These are phyloP conservation scores for Malus sylvestris DNA, from an alignment of 306 rosid species.

Conservation along the genomic window DNA sequence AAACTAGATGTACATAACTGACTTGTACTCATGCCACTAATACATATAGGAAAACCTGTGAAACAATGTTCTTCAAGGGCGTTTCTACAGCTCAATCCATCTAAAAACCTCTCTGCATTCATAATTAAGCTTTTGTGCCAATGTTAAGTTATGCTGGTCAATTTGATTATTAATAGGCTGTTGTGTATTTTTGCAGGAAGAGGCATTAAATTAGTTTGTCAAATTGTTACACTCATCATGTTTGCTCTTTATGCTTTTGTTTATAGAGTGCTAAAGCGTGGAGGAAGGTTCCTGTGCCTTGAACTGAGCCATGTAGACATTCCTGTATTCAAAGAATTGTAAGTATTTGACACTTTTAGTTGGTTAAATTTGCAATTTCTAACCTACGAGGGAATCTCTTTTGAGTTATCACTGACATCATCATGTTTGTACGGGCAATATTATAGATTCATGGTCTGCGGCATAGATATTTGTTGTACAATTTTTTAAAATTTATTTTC, in stretches of 20 bases:
- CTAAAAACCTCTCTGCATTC: neutral
- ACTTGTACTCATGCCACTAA: neutral
- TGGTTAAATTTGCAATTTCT: neutral
- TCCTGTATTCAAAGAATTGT: conserved; percentile 81
- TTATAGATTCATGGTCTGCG: neutral
- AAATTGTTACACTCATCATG: neutral
- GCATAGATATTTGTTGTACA: neutral
- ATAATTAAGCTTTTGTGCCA: neutral
- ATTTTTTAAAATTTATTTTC: neutral
- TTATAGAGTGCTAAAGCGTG: conserved; percentile 71
- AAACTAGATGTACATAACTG: neutral
- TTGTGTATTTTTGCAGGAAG: too few relatives aligned
- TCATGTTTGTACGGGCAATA: neutral
- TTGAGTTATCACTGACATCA: neutral
- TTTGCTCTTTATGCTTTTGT: neutral
- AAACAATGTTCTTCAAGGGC: neutral
- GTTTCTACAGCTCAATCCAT: neutral
- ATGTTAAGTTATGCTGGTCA: neutral
- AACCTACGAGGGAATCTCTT: neutral
- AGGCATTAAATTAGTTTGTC: neutral
- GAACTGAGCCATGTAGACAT: conserved; percentile 84
- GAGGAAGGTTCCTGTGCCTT: conserved; percentile 95
- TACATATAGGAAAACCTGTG: neutral
- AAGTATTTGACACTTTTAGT: conserved; percentile 32
- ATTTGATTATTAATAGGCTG: neutral